These are phyloP conservation scores for Elongisporangium anandrum DNA, from an alignment of 352 stramenopile genomes.

Conservation along the genomic window DNA sequence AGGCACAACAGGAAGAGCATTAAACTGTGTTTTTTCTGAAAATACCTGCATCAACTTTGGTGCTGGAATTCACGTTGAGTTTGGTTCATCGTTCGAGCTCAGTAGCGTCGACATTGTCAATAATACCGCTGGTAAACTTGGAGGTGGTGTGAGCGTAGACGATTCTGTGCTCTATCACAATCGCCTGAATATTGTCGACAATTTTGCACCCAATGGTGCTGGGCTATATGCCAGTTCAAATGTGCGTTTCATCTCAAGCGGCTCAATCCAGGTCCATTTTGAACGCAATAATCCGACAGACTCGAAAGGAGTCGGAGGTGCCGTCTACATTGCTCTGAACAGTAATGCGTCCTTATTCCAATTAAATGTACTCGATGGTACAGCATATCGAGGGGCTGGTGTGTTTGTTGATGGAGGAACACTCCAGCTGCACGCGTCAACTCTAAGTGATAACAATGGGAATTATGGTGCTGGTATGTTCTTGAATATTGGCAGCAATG, in stretches of 20 bases:
- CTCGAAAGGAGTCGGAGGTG: constrained; percentile 12
- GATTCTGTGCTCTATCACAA: constrained; percentile 19
- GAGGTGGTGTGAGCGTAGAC: constrained; percentile 1
- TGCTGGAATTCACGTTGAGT: constrained; percentile 11
- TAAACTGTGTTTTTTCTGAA: not conserved
- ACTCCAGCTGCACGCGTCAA: constrained; percentile 13
- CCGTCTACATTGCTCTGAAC: constrained; percentile 14
- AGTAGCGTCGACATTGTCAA: not conserved
- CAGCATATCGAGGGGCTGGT: constrained; percentile 15
- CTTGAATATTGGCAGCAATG: constrained; percentile 8
- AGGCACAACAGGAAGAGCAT: not conserved
- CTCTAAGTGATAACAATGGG: constrained; percentile 14
- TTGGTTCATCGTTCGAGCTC: constrained; percentile 3
- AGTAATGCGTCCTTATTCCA: constrained; percentile 12
- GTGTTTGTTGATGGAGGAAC: constrained; percentile 17
- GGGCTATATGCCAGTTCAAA: constrained; percentile 14
- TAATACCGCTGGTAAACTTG: constrained; percentile 1
- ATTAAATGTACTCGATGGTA: constrained; percentile 12
- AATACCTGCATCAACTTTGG: constrained; percentile 13
- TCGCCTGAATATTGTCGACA: constrained; percentile 14
- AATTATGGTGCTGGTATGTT: constrained; percentile 25
- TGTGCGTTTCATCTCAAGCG: not conserved
- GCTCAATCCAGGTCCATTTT: constrained; percentile 8
- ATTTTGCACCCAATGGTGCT: constrained; percentile 18
- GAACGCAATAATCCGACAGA: constrained; percentile 9